Evolutionary conservation across 306 rosid genomes (phyloP).

Genomic region (Arachis hypogaea): DNA sequence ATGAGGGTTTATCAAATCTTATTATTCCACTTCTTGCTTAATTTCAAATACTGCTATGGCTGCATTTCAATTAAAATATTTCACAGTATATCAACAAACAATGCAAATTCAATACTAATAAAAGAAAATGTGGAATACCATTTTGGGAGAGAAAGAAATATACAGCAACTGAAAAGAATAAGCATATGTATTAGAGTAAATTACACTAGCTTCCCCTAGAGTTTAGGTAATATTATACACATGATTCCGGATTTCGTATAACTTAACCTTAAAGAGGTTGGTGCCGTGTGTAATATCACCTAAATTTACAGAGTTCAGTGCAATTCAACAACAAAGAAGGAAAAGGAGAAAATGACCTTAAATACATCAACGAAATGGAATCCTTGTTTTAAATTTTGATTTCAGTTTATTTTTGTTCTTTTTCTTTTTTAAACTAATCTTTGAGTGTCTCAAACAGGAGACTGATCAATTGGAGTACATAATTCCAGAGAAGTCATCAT

Average conservation of each 20-base stretch:
- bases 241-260: no score
- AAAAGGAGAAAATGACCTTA: neutral
- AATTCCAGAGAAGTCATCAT: slow-evolving; percentile 78
- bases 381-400: slow-evolving; percentile 7
- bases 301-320: no score
- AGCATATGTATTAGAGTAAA: neutral
- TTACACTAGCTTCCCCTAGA: no score
- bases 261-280: no score
- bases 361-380: slow-evolving; percentile 6
- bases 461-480: slow-evolving; percentile 79
- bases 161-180: neutral
- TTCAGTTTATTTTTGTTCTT: slow-evolving; percentile 5
- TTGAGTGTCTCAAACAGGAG: slow-evolving; percentile 55
- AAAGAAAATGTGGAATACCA: slow-evolving; percentile 1
- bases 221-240: no score
- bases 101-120: neutral
- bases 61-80: slow-evolving; percentile 1
- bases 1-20: neutral
- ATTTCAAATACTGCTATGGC: slow-evolving; percentile 1
- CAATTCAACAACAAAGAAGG: neutral
- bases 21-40: slow-evolving; percentile 20
- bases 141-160: slow-evolving; percentile 20
- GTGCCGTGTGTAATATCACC: no score
- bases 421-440: slow-evolving; percentile 2
- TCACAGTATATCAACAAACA: neutral